Evolutionary conservation across 306 rosid species (phyloP), one percentile per base, ranked within the genome.

Genomic region (Vachellia pachyceras): DNA sequence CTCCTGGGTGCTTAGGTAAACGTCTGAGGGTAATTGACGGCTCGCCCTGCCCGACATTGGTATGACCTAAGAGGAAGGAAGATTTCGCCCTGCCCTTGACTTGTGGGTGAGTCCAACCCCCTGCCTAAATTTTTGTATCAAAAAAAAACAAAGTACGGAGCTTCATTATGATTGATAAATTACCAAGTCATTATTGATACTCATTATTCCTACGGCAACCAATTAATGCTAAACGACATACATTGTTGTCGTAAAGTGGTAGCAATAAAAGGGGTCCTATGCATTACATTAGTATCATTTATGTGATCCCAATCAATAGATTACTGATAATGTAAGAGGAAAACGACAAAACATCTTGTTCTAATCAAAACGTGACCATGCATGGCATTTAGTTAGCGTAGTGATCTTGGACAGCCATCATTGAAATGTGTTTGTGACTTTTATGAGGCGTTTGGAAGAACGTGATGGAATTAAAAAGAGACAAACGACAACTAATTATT

Each of bases 101-200:
- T n/a, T n/a, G n/a, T n/a, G n/a, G n/a, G n/a, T n/a, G n/a, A n/a
- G n/a, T n/a, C n/a, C n/a, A n/a, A n/a, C n/a, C n/a, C n/a, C n/a
- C n/a, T n/a, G n/a, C n/a, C n/a, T n/a, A n/a, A n/a, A n/a, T n/a
- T n/a, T n/a, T n/a, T n/a, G n/a, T n/a, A n/a, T n/a, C n/a, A n/a
- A n/a, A n/a, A n/a, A n/a, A n/a, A n/a, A n/a, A n/a, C n/a, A n/a
- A n/a, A 18, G 75, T 72, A 79, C 78, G 66, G 70, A 55, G 60
- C 39, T 25, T 65, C 29, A 75, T 74, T 41, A 76, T 79, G 17
- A 76, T 79, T 68, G 39, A 83, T 67, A 72, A 72, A 72, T 80
- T 83, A 72, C 63, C 67, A 73, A 76, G 68, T 35, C 63, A 49
- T 83, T 80, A 25, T 45, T 83, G 80, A 73, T 39, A n/a, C 18